Percentiles rank a stretch among this genome's conserved stretches.
These are phyloP conservation scores for Sordariomycetes sp. DNA, from an alignment of 2,329 filamentous ascomycete genomes.

Conservation along the genomic window DNA sequence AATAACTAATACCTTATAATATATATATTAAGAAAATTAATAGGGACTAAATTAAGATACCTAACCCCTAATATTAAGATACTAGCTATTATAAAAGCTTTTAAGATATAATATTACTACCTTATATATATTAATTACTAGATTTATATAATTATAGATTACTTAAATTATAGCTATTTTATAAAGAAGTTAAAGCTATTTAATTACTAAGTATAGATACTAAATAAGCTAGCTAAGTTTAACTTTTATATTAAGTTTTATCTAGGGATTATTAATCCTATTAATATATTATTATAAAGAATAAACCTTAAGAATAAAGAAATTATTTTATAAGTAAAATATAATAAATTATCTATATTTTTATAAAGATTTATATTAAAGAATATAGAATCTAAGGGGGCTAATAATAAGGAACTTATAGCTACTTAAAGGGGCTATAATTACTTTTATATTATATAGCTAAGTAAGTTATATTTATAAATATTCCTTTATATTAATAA, in stretches of 20 bases:
- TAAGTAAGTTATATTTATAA: background rate
- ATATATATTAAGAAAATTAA: slow-evolving; percentile 2
- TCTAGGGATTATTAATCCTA: slow-evolving; percentile 12
- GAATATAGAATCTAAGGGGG: background rate
- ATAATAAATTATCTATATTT: background rate
- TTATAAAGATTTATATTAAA: background rate
- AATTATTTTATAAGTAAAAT: background rate
- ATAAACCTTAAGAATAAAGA: background rate
- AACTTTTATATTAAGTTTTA: slow-evolving; percentile 11
- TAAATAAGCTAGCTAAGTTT: slow-evolving; percentile 3
- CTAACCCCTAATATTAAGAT: slow-evolving; percentile 2
- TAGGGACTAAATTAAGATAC: background rate
- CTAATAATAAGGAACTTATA: too few relatives aligned
- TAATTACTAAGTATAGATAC: background rate
- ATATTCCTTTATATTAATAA: background rate
- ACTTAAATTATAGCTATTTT: slow-evolving; percentile 2
- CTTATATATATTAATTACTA: slow-evolving; percentile 8
- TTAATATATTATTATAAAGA: slow-evolving; percentile 1
- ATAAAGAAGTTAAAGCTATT: background rate
- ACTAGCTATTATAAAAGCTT: slow-evolving; percentile 9
- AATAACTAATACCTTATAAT: slow-evolving; percentile 2
- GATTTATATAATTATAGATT: slow-evolving; percentile 2
- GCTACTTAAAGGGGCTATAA: background rate
- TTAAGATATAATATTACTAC: slow-evolving; percentile 15
- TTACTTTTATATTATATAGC: background rate